A percentile compares a stretch with the other conserved stretches of the same genome.
Conservation (phyloP, 2,329 filamentous ascomycete genomes). For the Chaetomium sp. region DNA sequence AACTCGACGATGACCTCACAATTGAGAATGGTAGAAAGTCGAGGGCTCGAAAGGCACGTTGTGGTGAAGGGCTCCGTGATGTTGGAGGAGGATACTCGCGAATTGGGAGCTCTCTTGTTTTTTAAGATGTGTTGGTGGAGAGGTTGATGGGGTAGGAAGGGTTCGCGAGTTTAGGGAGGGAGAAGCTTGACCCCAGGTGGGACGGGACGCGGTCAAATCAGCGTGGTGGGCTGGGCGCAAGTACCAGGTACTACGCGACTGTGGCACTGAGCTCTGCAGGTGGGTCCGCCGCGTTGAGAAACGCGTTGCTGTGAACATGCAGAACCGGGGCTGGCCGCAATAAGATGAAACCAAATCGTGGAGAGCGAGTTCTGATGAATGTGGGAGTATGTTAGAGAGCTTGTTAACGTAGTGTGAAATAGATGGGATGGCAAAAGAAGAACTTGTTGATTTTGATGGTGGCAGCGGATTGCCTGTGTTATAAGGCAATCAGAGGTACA, state of each 20-base stretch:
- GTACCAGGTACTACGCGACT: slow-evolving; percentile 33
- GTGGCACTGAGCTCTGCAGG: slow-evolving; percentile 14
- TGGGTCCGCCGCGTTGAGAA: slow-evolving; percentile 9
- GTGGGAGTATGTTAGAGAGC: too few species aligned
- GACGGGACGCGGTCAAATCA: slow-evolving; percentile 29
- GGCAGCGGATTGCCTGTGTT: slow-evolving; percentile 1
- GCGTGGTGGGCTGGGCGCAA: slow-evolving; percentile 33
- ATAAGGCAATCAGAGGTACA: slow-evolving; percentile 34
- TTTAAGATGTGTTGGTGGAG: slow-evolving; percentile 38
- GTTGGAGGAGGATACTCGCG: slow-evolving; percentile 30
- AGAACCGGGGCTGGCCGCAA: not conserved
- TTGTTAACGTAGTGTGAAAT: not conserved
- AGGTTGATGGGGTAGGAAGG: slow-evolving; percentile 33
- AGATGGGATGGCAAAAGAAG: not conserved
- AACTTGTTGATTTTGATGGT: not conserved
- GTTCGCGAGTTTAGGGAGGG: slow-evolving; percentile 28
- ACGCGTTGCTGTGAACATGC: slow-evolving; percentile 11
- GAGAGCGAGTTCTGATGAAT: too few species aligned
- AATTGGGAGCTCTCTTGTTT: slow-evolving; percentile 34
- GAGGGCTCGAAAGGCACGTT: slow-evolving; percentile 20
- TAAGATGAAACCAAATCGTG: not conserved
- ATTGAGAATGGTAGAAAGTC: slow-evolving; percentile 23
- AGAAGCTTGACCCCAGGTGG: slow-evolving; percentile 30
- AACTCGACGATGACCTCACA: slow-evolving; percentile 26
- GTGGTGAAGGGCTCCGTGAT: slow-evolving; percentile 28